These are phyloP conservation scores for Neonectria sp. DNA, from an alignment of 2,329 filamentous ascomycete species.

Conservation along the genomic window DNA sequence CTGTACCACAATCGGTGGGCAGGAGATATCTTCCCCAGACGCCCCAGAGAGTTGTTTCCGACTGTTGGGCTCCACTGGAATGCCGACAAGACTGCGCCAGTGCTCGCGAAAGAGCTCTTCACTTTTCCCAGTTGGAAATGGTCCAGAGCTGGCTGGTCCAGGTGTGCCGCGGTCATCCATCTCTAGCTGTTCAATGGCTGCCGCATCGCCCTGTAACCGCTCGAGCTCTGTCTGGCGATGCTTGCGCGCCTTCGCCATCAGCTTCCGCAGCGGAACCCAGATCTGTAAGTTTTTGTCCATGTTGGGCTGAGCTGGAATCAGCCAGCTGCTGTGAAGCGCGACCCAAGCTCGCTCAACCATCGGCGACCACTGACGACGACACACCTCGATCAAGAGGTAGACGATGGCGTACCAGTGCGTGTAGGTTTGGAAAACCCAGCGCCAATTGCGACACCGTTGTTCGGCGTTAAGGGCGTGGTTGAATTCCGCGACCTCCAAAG, in stretches of 20 bases:
- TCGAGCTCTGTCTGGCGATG: slow-evolving; percentile 56
- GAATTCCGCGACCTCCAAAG: slow-evolving; percentile 70
- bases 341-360: slow-evolving; percentile 64
- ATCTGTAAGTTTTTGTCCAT: slow-evolving; percentile 51
- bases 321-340: slow-evolving; percentile 61
- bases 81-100: slow-evolving; percentile 34
- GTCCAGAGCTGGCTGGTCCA: slow-evolving; percentile 49
- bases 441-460: slow-evolving; percentile 64
- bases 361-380: slow-evolving; percentile 61
- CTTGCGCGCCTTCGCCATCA: slow-evolving; percentile 56
- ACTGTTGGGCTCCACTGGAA: accelerated
- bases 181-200: slow-evolving; percentile 48
- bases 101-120: slow-evolving; percentile 27
- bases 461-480: slow-evolving; percentile 69
- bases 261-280: slow-evolving; percentile 58
- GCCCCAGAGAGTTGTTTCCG: background rate
- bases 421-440: slow-evolving; percentile 73
- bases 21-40: accelerated
- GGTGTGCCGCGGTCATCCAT: slow-evolving; percentile 45
- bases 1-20: background rate
- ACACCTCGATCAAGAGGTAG: slow-evolving; percentile 68
- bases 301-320: slow-evolving; percentile 49
- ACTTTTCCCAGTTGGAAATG: slow-evolving; percentile 18
- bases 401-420: slow-evolving; percentile 73
- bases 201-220: slow-evolving; percentile 49